Base-by-base conservation (phyloP, 176 grass and related monocot genomes). In the Eleusine indica region DNA sequence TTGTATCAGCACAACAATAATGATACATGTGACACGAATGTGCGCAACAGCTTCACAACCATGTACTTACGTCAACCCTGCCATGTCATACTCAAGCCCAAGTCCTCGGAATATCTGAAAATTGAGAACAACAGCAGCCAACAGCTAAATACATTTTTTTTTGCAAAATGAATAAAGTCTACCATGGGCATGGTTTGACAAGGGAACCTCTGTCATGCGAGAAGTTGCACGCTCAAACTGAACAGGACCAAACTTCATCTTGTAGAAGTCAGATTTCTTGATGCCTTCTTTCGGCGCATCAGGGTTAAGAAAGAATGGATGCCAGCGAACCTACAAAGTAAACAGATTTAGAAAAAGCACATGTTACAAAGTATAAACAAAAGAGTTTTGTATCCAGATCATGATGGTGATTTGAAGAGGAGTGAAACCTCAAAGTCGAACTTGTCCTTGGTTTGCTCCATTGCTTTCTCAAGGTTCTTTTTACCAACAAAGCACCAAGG, bases 401-500 rank as follows among this genome's bases (percentile, higher is more conserved):
- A 86, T 8, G 51, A 10, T 52, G 67, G 47, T 42, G 7, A 44
- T 76, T 79, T 12, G 30, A 70, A 72, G 74, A 63, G 39, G 81
- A 72, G 11, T 71, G 25, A 54, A 91, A 98, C 96, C 96, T 98
- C 87, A 44, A 98, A 98, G 84, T 98, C 77, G 46, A 92, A 95
- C 49, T 79, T 87, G 80, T 94, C 87, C 79, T 82, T 98, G 68
- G 39, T 91, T 80, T 93, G 74, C 11, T 95, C 90, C 80, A 95
- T 98, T 35, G 96, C 93, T 88, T 80, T 98, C 18, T 94, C 85
- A 21, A 98, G 96, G 71, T 98, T 93, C 78, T 80, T 79, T 81
- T 98, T 98, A 9, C 93, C 93, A 13, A 98, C 89, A 77, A 98
- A 95, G 84, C 96, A 98, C 93, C 96, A 98, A n/a, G 96, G 96